phyloP scores from a whole-genome alignment of 495 filamentous ascomycete genomes.

The Xylaria scruposa region DNA sequence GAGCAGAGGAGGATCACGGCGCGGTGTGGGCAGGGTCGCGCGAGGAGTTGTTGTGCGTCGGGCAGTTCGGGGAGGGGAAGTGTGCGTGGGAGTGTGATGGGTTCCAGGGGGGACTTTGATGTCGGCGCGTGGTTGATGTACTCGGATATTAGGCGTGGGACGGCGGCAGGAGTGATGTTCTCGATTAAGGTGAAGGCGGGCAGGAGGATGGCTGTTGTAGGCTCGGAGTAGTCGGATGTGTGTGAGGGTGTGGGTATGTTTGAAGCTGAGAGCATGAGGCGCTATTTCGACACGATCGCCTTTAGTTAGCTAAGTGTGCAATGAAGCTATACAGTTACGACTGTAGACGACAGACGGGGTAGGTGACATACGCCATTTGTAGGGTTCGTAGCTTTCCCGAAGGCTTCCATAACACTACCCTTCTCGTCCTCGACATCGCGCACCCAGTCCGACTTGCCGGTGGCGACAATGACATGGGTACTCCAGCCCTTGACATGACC shows the following conservation, averaged over 20 bases:
- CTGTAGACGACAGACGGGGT: no score
- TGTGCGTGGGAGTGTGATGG: constrained; percentile 42
- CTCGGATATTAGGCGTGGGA: constrained; percentile 72
- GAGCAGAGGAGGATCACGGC: constrained; percentile 92
- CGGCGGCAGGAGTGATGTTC: constrained; percentile 78
- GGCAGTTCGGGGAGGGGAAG: constrained; percentile 65
- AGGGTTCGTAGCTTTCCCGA: constrained; percentile 66
- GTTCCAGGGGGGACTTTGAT: constrained; percentile 71
- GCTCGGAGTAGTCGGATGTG: constrained; percentile 62
- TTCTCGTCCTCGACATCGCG: constrained; percentile 87
- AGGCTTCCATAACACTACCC: constrained; percentile 94
- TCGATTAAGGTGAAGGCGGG: constrained; percentile 88
- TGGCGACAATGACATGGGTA: constrained; percentile 90
- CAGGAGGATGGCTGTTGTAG: constrained; percentile 84
- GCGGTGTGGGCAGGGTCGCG: constrained; percentile 77
- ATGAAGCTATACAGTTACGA: not conserved
- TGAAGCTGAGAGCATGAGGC: constrained; percentile 89
- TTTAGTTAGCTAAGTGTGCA: constrained; percentile 8
- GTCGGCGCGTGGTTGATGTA: constrained; percentile 78
- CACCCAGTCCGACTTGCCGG: constrained; percentile 95
- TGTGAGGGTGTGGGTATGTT: constrained; percentile 81
- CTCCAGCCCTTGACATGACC: constrained; percentile 88
- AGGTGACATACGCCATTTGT: constrained; percentile 72
- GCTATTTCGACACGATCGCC: constrained; percentile 51
- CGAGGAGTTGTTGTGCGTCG: constrained; percentile 59